These are phyloP conservation scores for Solanum bukasovii DNA, from an alignment of 257 asterid genomes.

Conservation along the genomic window DNA sequence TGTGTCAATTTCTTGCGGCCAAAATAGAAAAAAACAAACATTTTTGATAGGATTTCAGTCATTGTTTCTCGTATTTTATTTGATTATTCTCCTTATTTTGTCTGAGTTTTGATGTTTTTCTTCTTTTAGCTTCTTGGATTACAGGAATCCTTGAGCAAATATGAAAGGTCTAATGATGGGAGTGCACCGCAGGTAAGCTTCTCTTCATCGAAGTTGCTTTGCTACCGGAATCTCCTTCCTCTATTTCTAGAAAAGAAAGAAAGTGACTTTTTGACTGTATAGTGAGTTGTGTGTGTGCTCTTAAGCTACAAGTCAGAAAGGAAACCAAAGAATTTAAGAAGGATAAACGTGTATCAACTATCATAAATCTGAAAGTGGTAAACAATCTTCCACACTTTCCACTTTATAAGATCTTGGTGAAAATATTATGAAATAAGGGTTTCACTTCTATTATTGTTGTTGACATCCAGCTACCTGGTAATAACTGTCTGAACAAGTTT, in stretches of 20 bases:
- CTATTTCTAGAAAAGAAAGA: background rate
- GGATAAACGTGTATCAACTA: background rate
- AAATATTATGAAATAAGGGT: background rate
- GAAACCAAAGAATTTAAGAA: background rate
- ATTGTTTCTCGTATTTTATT: background rate
- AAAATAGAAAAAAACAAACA: background rate
- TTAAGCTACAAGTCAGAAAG: background rate
- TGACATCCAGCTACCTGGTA: background rate
- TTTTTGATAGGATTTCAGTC: background rate
- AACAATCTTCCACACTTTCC: background rate
- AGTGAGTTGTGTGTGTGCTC: background rate
- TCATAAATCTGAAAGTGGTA: background rate
- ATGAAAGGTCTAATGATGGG: conserved; percentile 82
- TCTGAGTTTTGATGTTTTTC: background rate
- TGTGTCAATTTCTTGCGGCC: background rate
- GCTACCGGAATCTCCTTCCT: background rate
- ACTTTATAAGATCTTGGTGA: background rate
- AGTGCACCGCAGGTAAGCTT: conserved; percentile 75
- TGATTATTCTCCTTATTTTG: background rate
- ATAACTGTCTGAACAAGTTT: background rate
- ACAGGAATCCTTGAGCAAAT: conserved; percentile 90
- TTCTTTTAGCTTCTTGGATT: conserved; percentile 73
- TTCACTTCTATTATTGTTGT: background rate
- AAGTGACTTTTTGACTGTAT: background rate
- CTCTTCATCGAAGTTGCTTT: background rate